Evolutionary conservation across 371 early-diverging fungal species (phyloP), one percentile per base, ranked within the genome.

Genomic region (Coemansia sp.): DNA sequence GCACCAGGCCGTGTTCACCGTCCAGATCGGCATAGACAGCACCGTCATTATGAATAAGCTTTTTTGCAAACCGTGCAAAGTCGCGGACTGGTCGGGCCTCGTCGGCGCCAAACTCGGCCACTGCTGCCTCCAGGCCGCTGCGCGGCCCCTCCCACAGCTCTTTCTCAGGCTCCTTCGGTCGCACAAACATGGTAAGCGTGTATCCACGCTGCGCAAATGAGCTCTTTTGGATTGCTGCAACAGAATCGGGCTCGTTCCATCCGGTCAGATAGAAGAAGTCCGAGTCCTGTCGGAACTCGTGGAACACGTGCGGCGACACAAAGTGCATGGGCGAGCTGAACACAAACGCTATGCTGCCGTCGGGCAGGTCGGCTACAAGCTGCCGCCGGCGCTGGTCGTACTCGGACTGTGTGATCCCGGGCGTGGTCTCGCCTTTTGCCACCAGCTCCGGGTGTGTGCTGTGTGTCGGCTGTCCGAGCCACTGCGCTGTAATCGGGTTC

Each of bases 141-240:
- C 92, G 80, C 35, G 94, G 90, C 8, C 98, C 98, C 67, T 94
- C 95, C 98, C 98, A 97, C 58, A 91, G 79, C 69, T 94, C 94
- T 41, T 84, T 81, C 14, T 86, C 70, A 32, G 84, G 81, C 57
- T 87, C 88, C 64, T 87, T 85, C 2, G 92, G 88, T 26, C 83
- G 83, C 7, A 92, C 90, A 82, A 91, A 97, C 85, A 97, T 84
- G 43, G 86, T 91, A 82, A 90, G 89, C 59, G 87, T 89, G 81
- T 91, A 90, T 11, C 92, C 92, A 36, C 84, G 78, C 38, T 69
- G 57, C 6, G 84, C 84, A 39, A 53, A 80, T 68, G 68, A 86
- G 84, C 70, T 89, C 86, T 89, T 64, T 65, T 70, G 63, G 57
- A 94, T 68, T n/a, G 93, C 79, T 59, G 86, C 68, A 8, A 87